These are phyloP conservation scores for Mortierella polycephala DNA, from an alignment of 371 early-diverging fungal genomes.

Conservation along the genomic window DNA sequence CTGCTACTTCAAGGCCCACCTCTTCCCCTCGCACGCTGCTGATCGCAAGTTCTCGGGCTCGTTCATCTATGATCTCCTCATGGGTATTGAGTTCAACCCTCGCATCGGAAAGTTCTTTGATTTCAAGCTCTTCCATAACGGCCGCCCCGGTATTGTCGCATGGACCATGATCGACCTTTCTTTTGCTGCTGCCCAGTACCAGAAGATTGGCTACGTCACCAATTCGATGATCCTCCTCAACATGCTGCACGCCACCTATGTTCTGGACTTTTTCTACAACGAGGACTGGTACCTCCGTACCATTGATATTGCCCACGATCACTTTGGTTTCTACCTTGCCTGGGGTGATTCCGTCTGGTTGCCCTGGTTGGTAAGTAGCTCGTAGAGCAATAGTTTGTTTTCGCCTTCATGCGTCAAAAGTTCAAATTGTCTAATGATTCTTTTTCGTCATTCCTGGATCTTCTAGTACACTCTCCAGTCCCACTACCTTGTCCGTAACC, in stretches of 20 bases:
- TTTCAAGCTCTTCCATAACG: constrained; percentile 87
- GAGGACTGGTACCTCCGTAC: constrained; percentile 90
- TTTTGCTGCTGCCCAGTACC: constrained; percentile 78
- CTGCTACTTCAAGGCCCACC: constrained; percentile 77
- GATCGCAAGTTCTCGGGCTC: constrained; percentile 83
- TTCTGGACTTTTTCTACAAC: constrained; percentile 82
- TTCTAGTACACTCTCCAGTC: constrained; percentile 81
- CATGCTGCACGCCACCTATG: constrained; percentile 77
- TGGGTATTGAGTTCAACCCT: constrained; percentile 88
- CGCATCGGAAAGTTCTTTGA: constrained; percentile 77
- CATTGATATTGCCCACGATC: constrained; percentile 82
- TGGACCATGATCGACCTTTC: constrained; percentile 83
- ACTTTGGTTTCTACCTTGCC: constrained; percentile 81
- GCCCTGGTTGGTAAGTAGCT: constrained; percentile 67
- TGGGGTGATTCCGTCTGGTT: constrained; percentile 89
- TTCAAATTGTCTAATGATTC: neutral
- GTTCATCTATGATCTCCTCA: constrained; percentile 73
- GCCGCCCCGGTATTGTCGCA: constrained; percentile 84
- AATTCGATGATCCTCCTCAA: constrained; percentile 83
- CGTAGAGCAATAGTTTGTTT: neutral
- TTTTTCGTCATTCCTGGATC: neutral
- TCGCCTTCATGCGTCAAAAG: neutral
- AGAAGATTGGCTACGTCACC: constrained; percentile 75
- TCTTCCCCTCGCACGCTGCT: constrained; percentile 79
- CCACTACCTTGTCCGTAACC: constrained; percentile 78